These are phyloP conservation scores for Taphrina deformans DNA, from an alignment of 1,139 yeast species.

Conservation along the genomic window DNA sequence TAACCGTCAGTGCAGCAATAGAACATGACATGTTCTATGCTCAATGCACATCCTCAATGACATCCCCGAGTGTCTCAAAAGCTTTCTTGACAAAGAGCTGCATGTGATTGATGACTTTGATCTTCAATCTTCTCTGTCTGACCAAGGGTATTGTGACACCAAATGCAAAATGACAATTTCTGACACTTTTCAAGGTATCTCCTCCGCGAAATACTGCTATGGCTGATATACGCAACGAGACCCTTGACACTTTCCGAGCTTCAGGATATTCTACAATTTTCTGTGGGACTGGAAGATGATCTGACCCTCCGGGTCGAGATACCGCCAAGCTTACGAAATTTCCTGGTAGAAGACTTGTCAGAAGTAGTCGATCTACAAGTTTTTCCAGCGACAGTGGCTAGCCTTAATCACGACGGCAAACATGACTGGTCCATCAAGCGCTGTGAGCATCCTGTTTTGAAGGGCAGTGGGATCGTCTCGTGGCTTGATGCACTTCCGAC, in stretches of 20 bases:
- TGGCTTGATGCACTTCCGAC: not conserved
- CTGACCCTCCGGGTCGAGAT: not conserved
- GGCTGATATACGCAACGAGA: slow-evolving; percentile 4
- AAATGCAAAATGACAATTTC: not conserved
- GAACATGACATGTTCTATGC: too few relatives aligned
- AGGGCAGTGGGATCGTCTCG: not conserved
- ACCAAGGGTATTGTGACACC: not conserved
- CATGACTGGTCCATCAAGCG: slow-evolving; percentile 3
- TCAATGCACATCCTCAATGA: not conserved
- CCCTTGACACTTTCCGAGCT: slow-evolving; percentile 24
- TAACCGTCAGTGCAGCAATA: too few relatives aligned
- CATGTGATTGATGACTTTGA: not conserved
- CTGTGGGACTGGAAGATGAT: not conserved
- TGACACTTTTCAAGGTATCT: not conserved
- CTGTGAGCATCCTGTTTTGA: not conserved
- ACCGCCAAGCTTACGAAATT: not conserved
- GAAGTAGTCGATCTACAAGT: not conserved
- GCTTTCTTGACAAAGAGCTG: not conserved
- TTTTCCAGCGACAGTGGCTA: not conserved
- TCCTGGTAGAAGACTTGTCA: not conserved
- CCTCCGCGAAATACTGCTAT: not conserved
- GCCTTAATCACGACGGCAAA: not conserved
- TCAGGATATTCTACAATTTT: not conserved
- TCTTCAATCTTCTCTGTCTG: not conserved
- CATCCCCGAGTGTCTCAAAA: not conserved